Evolutionary conservation across 192 early-diverging fungal genomes (phyloP).

Genomic region (Chytriomyces sp.): DNA sequence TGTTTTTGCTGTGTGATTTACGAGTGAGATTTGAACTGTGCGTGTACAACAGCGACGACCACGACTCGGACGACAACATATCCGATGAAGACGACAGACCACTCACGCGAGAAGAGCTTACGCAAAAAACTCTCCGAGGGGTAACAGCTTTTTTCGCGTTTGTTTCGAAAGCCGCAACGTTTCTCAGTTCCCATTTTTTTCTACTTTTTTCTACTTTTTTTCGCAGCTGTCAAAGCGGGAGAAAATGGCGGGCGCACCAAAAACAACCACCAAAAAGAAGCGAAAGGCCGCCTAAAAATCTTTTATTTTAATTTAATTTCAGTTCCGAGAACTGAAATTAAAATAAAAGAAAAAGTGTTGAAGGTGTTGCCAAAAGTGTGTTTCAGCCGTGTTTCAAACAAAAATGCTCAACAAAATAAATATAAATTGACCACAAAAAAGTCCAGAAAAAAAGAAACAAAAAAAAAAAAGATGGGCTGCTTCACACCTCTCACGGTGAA

Average conservation of each 20-base stretch:
- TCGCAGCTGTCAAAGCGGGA: constrained; percentile 41
- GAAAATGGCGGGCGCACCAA: constrained; percentile 37
- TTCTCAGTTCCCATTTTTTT: too few relatives aligned
- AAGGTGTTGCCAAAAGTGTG: too few relatives aligned
- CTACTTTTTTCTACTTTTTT: not conserved
- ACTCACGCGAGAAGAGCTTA: constrained; percentile 58
- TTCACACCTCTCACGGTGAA: not conserved
- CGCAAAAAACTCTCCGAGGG: constrained; percentile 56
- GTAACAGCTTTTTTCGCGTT: constrained; percentile 37
- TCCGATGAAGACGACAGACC: constrained; percentile 65
- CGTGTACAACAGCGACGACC: constrained; percentile 52
- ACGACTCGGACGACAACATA: constrained; percentile 54
- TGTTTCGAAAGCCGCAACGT: not conserved
- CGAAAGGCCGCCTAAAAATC: constrained; percentile 20
- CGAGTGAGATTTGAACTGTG: not conserved
- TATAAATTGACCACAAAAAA: too few relatives aligned
- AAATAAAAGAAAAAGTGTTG: too few relatives aligned
- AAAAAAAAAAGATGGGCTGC: not conserved
- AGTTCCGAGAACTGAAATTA: too few relatives aligned
- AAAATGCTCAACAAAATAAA: too few relatives aligned
- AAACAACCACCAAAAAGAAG: constrained; percentile 34
- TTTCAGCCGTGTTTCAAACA: too few relatives aligned
- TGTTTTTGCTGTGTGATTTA: constrained; percentile 9
- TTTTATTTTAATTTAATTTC: not conserved
- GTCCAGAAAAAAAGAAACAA: too few relatives aligned